Evolutionary conservation across 192 early-diverging fungal genomes (phyloP), one percentile per base, ranked within the genome.

Genomic region (Endogone sp.): DNA sequence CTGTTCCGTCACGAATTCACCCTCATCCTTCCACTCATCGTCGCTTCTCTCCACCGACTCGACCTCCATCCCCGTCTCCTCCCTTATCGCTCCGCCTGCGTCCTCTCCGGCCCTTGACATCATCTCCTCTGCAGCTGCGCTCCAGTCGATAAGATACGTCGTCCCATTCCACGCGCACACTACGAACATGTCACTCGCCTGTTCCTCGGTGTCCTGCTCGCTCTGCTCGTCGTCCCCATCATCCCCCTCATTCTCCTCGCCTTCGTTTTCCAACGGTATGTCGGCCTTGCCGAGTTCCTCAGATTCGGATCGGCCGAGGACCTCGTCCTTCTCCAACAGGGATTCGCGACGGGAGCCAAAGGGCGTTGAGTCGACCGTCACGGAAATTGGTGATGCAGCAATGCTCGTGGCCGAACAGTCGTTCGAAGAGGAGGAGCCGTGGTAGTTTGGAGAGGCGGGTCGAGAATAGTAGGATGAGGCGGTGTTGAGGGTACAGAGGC

Each of bases 101-200:
- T 67, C 71, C 24, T 74, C 63, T 49, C 66, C 64, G 10, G 65
- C 29, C 16, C 60, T 64, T n/a, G n/a, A n/a, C n/a, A n/a, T n/a
- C n/a, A n/a, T n/a, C n/a, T n/a, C n/a, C n/a, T n/a, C n/a, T n/a
- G n/a, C n/a, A n/a, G n/a, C n/a, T 54, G 71, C 64, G 25, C 71
- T 78, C 76, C 76, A 78, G 22, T 86, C 85, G 60, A 86, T 86
- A 25, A 86, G 69, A 56, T 82, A 86, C 6, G 85, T 86, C 23
- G 78, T 74, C 0, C 85, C 85, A 61, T 84, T 84, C 85, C 85
- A 86, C 1, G 85, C 81, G 56, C 85, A 86, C 0, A 77, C 81
- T 0, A 86, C 85, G 72, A 86, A 86, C 54, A 84, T 68, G 25
- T 86, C 82, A 25, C 76, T 67, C 20, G 62, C 73, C 20, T 74